These are phyloP conservation scores for Stentor roeselii DNA, from an alignment of 73 alveolate genomes.

Conservation along the genomic window DNA sequence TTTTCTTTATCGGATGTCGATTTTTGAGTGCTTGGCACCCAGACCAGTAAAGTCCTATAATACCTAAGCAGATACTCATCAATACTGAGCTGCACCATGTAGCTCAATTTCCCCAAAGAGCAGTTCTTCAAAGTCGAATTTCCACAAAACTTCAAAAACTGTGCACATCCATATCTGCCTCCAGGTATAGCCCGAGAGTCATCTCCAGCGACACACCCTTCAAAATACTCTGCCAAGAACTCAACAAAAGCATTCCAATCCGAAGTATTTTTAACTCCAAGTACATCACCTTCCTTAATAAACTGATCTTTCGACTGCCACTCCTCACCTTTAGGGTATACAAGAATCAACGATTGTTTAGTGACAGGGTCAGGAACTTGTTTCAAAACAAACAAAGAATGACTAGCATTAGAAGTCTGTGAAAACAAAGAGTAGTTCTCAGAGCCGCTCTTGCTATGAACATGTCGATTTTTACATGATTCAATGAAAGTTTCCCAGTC, in stretches of 20 bases:
- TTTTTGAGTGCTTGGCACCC: slow-evolving; percentile 41
- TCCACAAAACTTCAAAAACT: slow-evolving; percentile 64
- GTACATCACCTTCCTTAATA: slow-evolving; percentile 4
- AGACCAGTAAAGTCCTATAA: slow-evolving; percentile 50
- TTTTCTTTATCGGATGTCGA: slow-evolving; percentile 22
- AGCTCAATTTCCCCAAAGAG: slow-evolving; percentile 57
- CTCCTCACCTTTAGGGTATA: slow-evolving; percentile 28
- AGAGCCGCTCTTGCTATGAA: slow-evolving; percentile 22
- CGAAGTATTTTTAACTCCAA: slow-evolving; percentile 13
- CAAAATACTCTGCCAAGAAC: background rate
- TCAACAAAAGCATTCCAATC: slow-evolving; percentile 25
- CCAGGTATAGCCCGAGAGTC: slow-evolving; percentile 74
- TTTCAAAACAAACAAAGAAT: background rate
- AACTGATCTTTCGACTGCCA: slow-evolving; percentile 21
- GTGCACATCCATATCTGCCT: slow-evolving; percentile 78
- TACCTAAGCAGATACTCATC: slow-evolving; percentile 60
- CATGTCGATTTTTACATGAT: background rate
- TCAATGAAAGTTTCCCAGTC: slow-evolving; percentile 55
- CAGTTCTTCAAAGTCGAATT: slow-evolving; percentile 38
- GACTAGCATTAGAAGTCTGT: background rate
- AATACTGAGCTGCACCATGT: slow-evolving; percentile 57
- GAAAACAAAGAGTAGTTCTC: slow-evolving; percentile 16
- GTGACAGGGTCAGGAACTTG: slow-evolving; percentile 28
- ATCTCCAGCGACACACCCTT: background rate
- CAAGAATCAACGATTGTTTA: background rate